Evolutionary conservation across 495 filamentous ascomycete genomes (phyloP).

Genomic region (Schizothecium vesticola): DNA sequence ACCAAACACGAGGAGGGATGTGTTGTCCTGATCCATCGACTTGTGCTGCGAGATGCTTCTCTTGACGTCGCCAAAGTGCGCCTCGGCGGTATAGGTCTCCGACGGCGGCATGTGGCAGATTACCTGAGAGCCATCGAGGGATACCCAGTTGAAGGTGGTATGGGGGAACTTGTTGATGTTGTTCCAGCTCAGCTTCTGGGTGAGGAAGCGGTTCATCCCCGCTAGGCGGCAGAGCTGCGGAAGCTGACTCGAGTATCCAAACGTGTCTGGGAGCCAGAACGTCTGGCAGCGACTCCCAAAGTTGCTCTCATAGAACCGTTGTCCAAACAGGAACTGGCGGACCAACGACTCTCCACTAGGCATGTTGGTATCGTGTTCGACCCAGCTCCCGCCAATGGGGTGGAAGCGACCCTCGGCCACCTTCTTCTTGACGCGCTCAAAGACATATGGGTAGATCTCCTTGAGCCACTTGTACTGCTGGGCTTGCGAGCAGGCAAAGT

Average conservation of each 20-base stretch:
- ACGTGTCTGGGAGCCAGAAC: conserved; percentile 97
- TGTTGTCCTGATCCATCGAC: conserved; percentile 83
- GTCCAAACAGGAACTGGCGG: conserved; percentile 92
- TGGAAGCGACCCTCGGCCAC: conserved; percentile 89
- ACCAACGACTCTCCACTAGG: conserved; percentile 91
- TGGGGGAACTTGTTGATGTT: conserved; percentile 99
- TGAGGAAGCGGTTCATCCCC: conserved; percentile 94
- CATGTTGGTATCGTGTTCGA: conserved; percentile 97
- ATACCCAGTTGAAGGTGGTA: conserved; percentile 97
- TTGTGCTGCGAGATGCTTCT: conserved; percentile 91
- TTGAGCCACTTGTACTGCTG: conserved; percentile 99
- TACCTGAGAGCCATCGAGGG: conserved; percentile 90
- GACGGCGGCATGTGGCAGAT: conserved; percentile 94
- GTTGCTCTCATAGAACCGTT: conserved; percentile 87
- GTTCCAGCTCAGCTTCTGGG: conserved; percentile 88
- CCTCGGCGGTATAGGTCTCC: conserved; percentile 91
- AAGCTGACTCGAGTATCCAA: conserved; percentile 91
- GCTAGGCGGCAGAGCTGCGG: conserved; percentile 87
- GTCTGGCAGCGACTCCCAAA: conserved; percentile 86
- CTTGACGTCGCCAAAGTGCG: conserved; percentile 92
- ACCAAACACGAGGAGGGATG: conserved; percentile 85
- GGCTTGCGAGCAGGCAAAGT: conserved; percentile 86
- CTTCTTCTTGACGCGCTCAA: conserved; percentile 83
- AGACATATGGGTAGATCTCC: conserved; percentile 77
- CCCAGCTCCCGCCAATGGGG: conserved; percentile 95